Conservation (phyloP, 2,329 filamentous ascomycete species). For the Ascocoryne sarcoides region DNA sequence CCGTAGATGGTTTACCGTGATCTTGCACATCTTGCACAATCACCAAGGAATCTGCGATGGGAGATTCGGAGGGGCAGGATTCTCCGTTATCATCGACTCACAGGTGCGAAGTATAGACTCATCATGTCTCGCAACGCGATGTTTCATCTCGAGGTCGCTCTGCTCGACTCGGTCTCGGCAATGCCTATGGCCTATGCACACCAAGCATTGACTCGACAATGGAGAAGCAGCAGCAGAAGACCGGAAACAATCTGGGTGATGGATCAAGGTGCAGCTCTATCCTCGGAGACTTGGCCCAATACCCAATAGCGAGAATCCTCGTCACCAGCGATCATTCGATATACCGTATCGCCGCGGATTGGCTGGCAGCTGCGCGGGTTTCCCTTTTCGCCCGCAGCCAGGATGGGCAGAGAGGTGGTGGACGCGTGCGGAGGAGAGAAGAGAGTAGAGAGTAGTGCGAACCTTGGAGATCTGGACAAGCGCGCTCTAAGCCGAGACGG, state of each 20-base stretch:
- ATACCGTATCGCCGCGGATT: not conserved
- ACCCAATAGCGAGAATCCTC: conserved; percentile 8
- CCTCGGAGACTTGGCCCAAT: too few species aligned
- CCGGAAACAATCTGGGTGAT: conserved; percentile 16
- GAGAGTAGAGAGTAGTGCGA: too few species aligned
- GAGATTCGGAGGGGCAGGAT: not conserved
- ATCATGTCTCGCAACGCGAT: not conserved
- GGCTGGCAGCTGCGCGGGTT: not conserved
- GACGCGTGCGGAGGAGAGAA: not conserved
- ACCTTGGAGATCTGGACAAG: too few species aligned
- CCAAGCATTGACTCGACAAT: conserved; percentile 11
- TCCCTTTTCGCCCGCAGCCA: not conserved
- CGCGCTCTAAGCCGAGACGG: not conserved
- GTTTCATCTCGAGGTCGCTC: too few species aligned
- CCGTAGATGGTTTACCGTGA: not conserved
- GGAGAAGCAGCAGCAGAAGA: conserved; percentile 9
- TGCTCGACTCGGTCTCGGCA: not conserved
- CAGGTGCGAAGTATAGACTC: not conserved
- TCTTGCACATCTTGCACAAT: not conserved
- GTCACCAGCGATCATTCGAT: conserved; percentile 7
- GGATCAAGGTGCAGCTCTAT: conserved; percentile 10
- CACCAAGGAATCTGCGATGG: not conserved
- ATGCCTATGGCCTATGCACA: conserved; percentile 3
- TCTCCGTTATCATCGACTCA: not conserved
- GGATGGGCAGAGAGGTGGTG: not conserved